Conservation (phyloP, 2,329 filamentous ascomycete genomes). For the Beauveria sp. region DNA sequence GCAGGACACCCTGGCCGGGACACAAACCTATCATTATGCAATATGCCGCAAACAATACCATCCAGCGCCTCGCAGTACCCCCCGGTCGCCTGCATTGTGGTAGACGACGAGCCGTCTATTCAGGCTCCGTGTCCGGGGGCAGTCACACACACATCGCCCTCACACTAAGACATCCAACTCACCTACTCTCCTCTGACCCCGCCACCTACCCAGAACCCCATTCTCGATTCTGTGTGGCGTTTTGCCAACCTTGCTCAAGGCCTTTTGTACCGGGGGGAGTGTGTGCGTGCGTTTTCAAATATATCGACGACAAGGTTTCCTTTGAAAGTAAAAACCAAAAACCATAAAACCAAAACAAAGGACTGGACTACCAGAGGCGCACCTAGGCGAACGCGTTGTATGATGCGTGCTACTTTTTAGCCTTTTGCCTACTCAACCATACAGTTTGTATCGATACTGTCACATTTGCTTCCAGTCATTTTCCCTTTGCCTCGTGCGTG, state of each 20-base stretch:
- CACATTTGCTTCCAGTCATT: background rate
- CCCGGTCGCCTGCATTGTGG: background rate
- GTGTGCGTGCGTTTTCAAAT: background rate
- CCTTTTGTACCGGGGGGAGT: too few relatives aligned
- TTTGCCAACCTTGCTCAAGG: too few relatives aligned
- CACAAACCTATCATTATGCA: background rate
- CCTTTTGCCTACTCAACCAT: background rate
- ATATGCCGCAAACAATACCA: background rate
- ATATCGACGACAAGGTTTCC: background rate
- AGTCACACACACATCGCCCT: background rate
- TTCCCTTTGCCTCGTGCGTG: background rate
- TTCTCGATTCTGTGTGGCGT: background rate
- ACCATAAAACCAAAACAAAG: too few relatives aligned
- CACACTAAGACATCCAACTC: constrained; percentile 1
- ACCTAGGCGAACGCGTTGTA: background rate
- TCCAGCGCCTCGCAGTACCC: background rate
- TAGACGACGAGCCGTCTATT: background rate
- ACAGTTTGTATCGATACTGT: background rate
- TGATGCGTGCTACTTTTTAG: background rate
- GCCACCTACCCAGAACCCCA: background rate
- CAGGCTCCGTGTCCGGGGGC: background rate
- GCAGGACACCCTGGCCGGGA: background rate
- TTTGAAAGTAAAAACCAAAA: background rate
- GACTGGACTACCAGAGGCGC: too few relatives aligned
- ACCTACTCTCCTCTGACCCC: background rate